phyloP scores from a whole-genome alignment of 2,329 filamentous ascomycete species.

The Ophiosphaerella korrae region DNA sequence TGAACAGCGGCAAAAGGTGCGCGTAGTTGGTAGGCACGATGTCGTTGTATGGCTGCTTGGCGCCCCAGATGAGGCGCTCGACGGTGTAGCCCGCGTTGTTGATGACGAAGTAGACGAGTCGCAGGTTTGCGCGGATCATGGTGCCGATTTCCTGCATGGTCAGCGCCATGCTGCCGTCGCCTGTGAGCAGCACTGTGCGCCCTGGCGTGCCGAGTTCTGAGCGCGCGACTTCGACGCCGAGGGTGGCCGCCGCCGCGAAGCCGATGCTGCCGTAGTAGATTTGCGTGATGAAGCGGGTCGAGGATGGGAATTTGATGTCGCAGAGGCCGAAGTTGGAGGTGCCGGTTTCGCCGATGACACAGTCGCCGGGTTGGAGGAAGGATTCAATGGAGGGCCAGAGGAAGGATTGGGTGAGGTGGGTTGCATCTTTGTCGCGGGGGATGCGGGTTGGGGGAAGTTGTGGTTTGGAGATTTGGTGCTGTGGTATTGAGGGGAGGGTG shows the following conservation, averaged over 20 bases:
- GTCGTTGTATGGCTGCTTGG: conserved; percentile 47
- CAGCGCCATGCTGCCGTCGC: conserved; percentile 69
- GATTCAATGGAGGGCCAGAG: conserved; percentile 50
- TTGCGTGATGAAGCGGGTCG: conserved; percentile 44
- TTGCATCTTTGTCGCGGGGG: conserved; percentile 40
- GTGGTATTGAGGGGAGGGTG: conserved; percentile 25
- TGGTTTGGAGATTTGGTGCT: conserved; percentile 32
- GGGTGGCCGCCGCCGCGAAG: conserved; percentile 49
- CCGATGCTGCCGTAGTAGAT: conserved; percentile 54
- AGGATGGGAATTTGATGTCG: conserved; percentile 37
- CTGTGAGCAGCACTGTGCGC: conserved; percentile 63
- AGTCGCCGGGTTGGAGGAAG: conserved; percentile 46
- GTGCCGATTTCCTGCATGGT: conserved; percentile 70
- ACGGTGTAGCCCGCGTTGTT: conserved; percentile 57
- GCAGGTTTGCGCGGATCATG: conserved; percentile 57
- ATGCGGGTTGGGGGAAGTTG: conserved; percentile 31
- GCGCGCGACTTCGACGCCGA: conserved; percentile 55
- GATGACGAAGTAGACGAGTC: conserved; percentile 49
- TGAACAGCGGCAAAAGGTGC: conserved; percentile 49
- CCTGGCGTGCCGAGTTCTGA: conserved; percentile 48
- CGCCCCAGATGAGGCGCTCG: conserved; percentile 55
- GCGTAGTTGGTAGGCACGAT: conserved; percentile 48
- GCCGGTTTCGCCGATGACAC: conserved; percentile 50
- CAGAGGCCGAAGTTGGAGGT: conserved; percentile 48
- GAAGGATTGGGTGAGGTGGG: conserved; percentile 50